phyloP scores from a whole-genome alignment of 2,329 filamentous ascomycete species.

The Fusarium brevicatenulatum region DNA sequence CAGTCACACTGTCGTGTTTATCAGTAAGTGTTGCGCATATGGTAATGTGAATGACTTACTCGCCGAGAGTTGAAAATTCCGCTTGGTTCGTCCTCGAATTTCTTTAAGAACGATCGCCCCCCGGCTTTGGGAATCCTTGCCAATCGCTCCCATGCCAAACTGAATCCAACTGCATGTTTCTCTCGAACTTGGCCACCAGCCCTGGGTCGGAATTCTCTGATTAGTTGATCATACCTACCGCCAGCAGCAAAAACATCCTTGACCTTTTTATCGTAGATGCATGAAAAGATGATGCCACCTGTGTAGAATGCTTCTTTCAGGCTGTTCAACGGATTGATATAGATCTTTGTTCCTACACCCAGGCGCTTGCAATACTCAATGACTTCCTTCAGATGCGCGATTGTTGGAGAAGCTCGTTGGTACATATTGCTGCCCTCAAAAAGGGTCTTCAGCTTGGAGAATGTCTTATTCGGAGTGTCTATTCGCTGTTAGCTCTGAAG shows the following conservation, averaged over 20 bases:
- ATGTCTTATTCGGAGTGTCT: constrained; percentile 67
- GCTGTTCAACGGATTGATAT: constrained; percentile 85
- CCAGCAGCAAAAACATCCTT: constrained; percentile 92
- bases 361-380: constrained; percentile 80
- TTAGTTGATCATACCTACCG: constrained; percentile 89
- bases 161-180: constrained; percentile 90
- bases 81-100: constrained; percentile 69
- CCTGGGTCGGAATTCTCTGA: constrained; percentile 82
- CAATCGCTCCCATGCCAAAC: constrained; percentile 86
- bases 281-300: constrained; percentile 89
- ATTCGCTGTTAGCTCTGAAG: constrained; percentile 27
- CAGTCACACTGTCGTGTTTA: constrained; percentile 75
- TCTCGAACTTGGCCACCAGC: constrained; percentile 70
- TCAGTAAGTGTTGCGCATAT: background rate
- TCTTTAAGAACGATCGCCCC: constrained; percentile 73
- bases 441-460: constrained; percentile 66
- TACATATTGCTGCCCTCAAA: constrained; percentile 73
- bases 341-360: constrained; percentile 79
- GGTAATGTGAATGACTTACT: constrained; percentile 56
- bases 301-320: constrained; percentile 92
- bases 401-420: constrained; percentile 78
- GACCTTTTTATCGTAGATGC: constrained; percentile 84
- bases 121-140: constrained; percentile 70
- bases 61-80: constrained; percentile 70
- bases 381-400: constrained; percentile 84